phyloP scores from a whole-genome alignment of 2,329 filamentous ascomycete genomes.

The Penicillium oxalicum region DNA sequence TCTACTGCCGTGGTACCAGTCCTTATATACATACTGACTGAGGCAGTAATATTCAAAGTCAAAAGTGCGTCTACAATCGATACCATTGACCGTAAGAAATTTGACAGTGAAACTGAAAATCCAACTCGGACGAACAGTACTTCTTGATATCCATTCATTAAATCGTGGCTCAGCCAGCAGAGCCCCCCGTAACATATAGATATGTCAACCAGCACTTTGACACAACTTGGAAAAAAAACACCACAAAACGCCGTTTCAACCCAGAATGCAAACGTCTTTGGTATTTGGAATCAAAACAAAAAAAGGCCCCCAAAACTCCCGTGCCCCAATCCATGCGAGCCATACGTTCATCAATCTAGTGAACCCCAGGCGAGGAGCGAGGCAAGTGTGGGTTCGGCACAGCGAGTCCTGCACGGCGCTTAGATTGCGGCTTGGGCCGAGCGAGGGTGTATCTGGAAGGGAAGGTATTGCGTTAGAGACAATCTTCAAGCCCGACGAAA shows the following conservation, averaged over 20 bases:
- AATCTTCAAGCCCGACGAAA: neutral
- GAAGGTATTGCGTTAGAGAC: conserved; percentile 8
- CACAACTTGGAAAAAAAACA: neutral
- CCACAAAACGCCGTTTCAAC: conserved; percentile 11
- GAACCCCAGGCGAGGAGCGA: conserved; percentile 11
- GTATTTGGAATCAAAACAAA: conserved; percentile 15
- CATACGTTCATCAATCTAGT: conserved; percentile 6
- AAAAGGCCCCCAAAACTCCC: conserved; percentile 11
- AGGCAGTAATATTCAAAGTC: too few species aligned
- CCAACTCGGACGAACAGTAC: too few species aligned
- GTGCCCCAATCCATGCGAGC: neutral
- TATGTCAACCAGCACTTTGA: neutral
- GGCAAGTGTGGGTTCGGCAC: conserved; percentile 27
- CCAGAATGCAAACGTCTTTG: conserved; percentile 20
- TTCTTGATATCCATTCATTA: conserved; percentile 13
- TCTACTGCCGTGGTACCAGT: too few species aligned
- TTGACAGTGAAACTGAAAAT: too few species aligned
- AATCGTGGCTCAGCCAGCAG: conserved; percentile 12
- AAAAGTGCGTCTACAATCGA: too few species aligned
- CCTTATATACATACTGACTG: too few species aligned
- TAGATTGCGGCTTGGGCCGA: conserved; percentile 36
- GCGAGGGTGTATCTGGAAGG: conserved; percentile 34
- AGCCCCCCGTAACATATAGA: neutral
- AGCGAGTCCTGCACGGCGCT: conserved; percentile 33
- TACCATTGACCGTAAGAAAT: too few species aligned